Base-by-base conservation (phyloP, 1,139 yeast species). In the Pichia sorboxylosa region DNA sequence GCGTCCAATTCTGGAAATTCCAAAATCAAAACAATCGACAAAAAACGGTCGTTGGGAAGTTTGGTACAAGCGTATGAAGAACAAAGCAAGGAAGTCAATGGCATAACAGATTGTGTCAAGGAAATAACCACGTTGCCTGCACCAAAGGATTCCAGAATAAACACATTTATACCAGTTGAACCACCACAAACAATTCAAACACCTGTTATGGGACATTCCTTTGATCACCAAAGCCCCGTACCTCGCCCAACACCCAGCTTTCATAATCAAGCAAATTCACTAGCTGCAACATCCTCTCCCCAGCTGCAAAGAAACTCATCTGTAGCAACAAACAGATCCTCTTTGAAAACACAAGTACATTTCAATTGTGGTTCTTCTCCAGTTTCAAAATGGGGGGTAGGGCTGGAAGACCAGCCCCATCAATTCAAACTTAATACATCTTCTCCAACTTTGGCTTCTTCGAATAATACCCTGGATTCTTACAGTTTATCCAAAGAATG, bases 21-120 rank as follows among this genome's bases (percentile, higher is more conserved):
- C 13, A 36, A 30, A 7, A 4, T 24, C 3, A 33, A 28, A 24
- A 30, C 16, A 1, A 33, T 30, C 4, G 32, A 20, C 15, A 34
- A 33, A 28, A 37, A 35, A 21, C 21, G 34, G 17, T 37, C 40
- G 5, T 21, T 37, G 3, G 35, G 38, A 2, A 32, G 36, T 24
- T 29, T 37, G 22, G 13, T 34, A 17, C 28, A 37, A 5, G 13
- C 28, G 6, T 7, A 13, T 24, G 11, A n/a, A n/a, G n/a, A n/a
- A n/a, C n/a, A n/a, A n/a, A n/a, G n/a, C n/a, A n/a, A n/a, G n/a
- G n/a, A n/a, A n/a, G n/a, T n/a, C n/a, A n/a, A n/a, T n/a, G n/a
- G n/a, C n/a, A n/a, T n/a, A n/a, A n/a, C n/a, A n/a, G n/a, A n/a
- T n/a, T n/a, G n/a, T n/a, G n/a, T n/a, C n/a, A n/a, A n/a, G n/a